phyloP scores from a whole-genome alignment of 1,284 basidiomycete species.

The Trametes sp. region DNA sequence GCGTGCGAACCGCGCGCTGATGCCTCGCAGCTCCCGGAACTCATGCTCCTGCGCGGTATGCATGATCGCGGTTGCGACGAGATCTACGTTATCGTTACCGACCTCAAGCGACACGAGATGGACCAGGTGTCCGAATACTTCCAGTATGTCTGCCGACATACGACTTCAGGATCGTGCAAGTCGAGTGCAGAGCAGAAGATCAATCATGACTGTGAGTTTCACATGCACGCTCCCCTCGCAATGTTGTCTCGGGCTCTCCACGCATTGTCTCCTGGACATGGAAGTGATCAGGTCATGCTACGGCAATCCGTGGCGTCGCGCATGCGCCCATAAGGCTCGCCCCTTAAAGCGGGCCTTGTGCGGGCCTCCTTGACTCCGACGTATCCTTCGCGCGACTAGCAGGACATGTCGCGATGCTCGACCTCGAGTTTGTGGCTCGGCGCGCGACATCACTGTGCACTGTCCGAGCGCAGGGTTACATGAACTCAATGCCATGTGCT shows the following conservation, averaged over 20 bases:
- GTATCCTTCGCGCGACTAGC: neutral
- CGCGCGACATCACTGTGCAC: no score
- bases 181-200: slow-evolving; percentile 70
- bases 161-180: slow-evolving; percentile 67
- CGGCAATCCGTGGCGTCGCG: no score
- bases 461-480: no score
- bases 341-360: no score
- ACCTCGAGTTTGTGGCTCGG: no score
- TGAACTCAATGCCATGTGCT: no score
- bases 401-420: no score
- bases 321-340: no score
- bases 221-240: neutral
- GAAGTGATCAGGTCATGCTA: no score
- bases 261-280: no score
- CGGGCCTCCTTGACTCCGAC: no score
- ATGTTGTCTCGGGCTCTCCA: no score
- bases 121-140: slow-evolving; percentile 79
- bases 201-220: slow-evolving; percentile 63
- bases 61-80: slow-evolving; percentile 80
- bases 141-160: slow-evolving; percentile 69
- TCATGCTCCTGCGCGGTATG: slow-evolving; percentile 80
- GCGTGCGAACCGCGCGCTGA: neutral
- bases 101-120: slow-evolving; percentile 78
- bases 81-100: slow-evolving; percentile 77
- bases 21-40: slow-evolving; percentile 65